A percentile compares a stretch with the other conserved stretches of the same genome.
These are phyloP conservation scores for Quercus agrifolia DNA, from an alignment of 306 rosid species.

Conservation along the genomic window DNA sequence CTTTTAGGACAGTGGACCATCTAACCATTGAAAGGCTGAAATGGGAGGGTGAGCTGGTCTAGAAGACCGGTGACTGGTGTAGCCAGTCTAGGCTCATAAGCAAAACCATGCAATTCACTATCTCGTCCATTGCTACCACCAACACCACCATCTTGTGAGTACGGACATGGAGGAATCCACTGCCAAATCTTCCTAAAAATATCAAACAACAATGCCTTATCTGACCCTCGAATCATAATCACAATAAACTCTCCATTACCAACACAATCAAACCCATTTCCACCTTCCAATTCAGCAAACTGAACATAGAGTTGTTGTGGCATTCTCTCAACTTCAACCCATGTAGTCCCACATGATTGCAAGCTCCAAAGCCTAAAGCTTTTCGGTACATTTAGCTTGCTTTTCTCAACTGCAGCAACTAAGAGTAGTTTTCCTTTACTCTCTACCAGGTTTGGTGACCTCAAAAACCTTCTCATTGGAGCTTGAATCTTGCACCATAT, in stretches of 20 bases:
- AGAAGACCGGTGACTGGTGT: constrained; percentile 78
- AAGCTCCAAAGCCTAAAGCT: constrained; percentile 84
- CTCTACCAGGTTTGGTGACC: constrained; percentile 73
- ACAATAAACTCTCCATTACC: constrained; percentile 78
- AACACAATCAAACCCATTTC: constrained; percentile 70
- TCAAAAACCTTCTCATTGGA: constrained; percentile 75
- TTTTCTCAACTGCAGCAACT: constrained; percentile 87
- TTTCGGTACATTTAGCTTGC: constrained; percentile 78
- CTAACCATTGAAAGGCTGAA: constrained; percentile 38
- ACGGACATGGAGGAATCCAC: constrained; percentile 96
- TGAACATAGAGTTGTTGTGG: constrained; percentile 75
- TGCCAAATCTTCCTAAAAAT: constrained; percentile 68
- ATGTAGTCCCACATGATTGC: constrained; percentile 70
- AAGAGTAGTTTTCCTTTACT: constrained; percentile 59
- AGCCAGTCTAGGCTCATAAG: constrained; percentile 79
- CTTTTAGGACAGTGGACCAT: neutral
- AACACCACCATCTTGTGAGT: constrained; percentile 7
- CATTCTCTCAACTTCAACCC: constrained; percentile 96
- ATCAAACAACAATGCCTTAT: constrained; percentile 68
- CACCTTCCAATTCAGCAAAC: constrained; percentile 60
- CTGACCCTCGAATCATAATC: constrained; percentile 46
- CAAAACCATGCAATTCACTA: constrained; percentile 68
- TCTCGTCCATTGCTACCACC: constrained; percentile 10
- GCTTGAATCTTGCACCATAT: constrained; percentile 89
- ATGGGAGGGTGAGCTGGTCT: constrained; percentile 65